phyloP scores from a whole-genome alignment of 23 red algal species.

The Pyropia haitanensis region DNA sequence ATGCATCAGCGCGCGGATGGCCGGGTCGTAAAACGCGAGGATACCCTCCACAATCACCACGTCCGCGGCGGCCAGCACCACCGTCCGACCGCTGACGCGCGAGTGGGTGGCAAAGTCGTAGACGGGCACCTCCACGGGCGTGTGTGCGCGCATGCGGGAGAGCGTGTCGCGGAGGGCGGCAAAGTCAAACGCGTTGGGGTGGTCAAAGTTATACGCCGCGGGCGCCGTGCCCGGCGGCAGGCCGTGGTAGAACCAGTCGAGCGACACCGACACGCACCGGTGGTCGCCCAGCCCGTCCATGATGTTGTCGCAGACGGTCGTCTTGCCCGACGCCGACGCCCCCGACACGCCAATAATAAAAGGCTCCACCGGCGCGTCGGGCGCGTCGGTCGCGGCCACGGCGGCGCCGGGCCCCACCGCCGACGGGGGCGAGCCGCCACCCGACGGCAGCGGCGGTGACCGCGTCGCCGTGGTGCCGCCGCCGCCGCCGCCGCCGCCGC shows the following conservation, averaged over 20 bases:
- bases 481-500: too few relatives aligned
- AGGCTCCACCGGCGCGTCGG: slow-evolving; percentile 13
- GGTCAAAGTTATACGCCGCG: slow-evolving; percentile 86
- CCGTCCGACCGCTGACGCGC: slow-evolving; percentile 27
- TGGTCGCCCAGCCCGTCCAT: slow-evolving; percentile 72
- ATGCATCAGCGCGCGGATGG: slow-evolving; percentile 78
- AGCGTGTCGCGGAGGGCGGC: slow-evolving; percentile 50
- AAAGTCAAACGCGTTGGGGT: slow-evolving; percentile 97
- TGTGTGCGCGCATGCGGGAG: slow-evolving; percentile 15
- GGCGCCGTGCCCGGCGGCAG: slow-evolving; percentile 27
- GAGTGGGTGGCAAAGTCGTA: slow-evolving; percentile 83
- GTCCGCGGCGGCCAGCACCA: slow-evolving; percentile 53
- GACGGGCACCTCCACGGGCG: slow-evolving; percentile 56
- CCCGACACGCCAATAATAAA: slow-evolving; percentile 98
- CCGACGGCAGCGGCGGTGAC: too few relatives aligned
- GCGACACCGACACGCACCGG: slow-evolving; percentile 69
- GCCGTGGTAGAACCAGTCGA: slow-evolving; percentile 98
- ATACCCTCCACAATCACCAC: slow-evolving; percentile 99
- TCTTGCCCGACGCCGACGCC: slow-evolving; percentile 86
- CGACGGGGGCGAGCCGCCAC: too few relatives aligned
- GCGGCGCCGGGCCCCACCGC: too few relatives aligned
- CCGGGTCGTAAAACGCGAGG: slow-evolving; percentile 77
- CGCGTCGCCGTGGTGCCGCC: too few relatives aligned
- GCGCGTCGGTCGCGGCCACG: not conserved
- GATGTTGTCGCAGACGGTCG: slow-evolving; percentile 86